These are phyloP conservation scores for Madurella fahalii DNA, from an alignment of 2,329 filamentous ascomycete species.

Conservation along the genomic window DNA sequence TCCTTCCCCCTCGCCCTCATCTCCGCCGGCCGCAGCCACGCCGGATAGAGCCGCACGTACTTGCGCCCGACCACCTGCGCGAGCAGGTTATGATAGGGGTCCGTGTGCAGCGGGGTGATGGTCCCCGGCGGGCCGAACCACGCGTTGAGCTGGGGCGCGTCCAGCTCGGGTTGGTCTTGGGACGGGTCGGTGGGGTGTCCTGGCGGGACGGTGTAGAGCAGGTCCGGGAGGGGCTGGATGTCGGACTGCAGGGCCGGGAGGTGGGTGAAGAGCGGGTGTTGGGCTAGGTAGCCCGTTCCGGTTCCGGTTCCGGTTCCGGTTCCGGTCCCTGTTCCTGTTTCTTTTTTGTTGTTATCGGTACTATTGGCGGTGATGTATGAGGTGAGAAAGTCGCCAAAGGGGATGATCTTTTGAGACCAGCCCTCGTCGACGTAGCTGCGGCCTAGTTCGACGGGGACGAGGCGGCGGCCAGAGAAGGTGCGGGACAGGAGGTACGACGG, in stretches of 20 bases:
- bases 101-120: constrained; percentile 88
- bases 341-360: background rate
- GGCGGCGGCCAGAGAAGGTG: constrained; percentile 71
- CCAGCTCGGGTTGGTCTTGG: constrained; percentile 40
- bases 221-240: constrained; percentile 70
- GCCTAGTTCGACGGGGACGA: constrained; percentile 84
- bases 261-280: constrained; percentile 82
- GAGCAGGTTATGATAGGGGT: constrained; percentile 90
- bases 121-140: constrained; percentile 90
- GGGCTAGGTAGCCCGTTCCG: constrained; percentile 77
- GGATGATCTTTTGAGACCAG: constrained; percentile 79
- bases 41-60: constrained; percentile 84
- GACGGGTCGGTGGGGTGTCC: constrained; percentile 41
- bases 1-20: constrained; percentile 62
- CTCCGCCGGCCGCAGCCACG: constrained; percentile 44
- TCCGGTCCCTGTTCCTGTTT: constrained; percentile 2
- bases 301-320: constrained; percentile 33
- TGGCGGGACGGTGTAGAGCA: constrained; percentile 71
- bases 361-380: constrained; percentile 47
- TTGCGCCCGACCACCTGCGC: constrained; percentile 86
- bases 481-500: constrained; percentile 67
- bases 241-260: constrained; percentile 73
- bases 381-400: constrained; percentile 67
- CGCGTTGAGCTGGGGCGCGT: constrained; percentile 71
- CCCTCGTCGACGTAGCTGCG: constrained; percentile 79